Evolutionary conservation across 2,329 filamentous ascomycete genomes (phyloP).

Genomic region (Colletotrichum noveboracense): DNA sequence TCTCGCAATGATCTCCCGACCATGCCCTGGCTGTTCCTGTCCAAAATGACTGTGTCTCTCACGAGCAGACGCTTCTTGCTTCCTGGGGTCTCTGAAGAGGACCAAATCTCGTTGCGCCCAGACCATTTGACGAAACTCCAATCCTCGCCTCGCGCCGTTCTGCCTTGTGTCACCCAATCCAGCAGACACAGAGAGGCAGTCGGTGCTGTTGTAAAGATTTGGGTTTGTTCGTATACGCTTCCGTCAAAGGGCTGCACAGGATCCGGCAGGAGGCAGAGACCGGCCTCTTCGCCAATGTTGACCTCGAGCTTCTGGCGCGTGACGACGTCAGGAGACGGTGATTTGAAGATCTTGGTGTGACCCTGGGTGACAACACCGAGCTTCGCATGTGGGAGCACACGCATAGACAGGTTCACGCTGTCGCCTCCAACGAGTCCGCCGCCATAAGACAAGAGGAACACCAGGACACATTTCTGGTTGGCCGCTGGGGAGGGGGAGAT

Average conservation of each 20-base stretch:
- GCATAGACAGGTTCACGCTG: constrained; percentile 74
- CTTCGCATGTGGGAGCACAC: constrained; percentile 67
- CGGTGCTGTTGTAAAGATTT: constrained; percentile 71
- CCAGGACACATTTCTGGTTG: constrained; percentile 71
- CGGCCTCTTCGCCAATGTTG: constrained; percentile 53
- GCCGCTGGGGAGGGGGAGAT: constrained; percentile 77
- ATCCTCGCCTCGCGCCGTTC: constrained; percentile 82
- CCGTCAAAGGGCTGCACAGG: constrained; percentile 89
- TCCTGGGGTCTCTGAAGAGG: constrained; percentile 34
- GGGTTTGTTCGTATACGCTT: constrained; percentile 84
- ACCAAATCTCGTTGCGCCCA: constrained; percentile 89
- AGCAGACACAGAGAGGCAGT: constrained; percentile 75
- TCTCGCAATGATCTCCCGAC: constrained; percentile 49
- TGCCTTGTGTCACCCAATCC: constrained; percentile 94
- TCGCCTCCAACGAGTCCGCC: constrained; percentile 92
- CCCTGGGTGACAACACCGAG: constrained; percentile 75
- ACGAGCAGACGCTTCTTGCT: constrained; percentile 69
- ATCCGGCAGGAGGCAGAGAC: constrained; percentile 79
- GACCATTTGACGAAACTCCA: constrained; percentile 85
- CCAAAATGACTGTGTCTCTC: constrained; percentile 83
- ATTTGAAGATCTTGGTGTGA: constrained; percentile 96
- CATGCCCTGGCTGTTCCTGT: constrained; percentile 49
- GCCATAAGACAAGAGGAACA: constrained; percentile 93
- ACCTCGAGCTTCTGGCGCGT: constrained; percentile 64
- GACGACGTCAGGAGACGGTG: constrained; percentile 57